Evolutionary conservation across 371 early-diverging fungal genomes (phyloP).

Genomic region (Lichtheimia ornata): DNA sequence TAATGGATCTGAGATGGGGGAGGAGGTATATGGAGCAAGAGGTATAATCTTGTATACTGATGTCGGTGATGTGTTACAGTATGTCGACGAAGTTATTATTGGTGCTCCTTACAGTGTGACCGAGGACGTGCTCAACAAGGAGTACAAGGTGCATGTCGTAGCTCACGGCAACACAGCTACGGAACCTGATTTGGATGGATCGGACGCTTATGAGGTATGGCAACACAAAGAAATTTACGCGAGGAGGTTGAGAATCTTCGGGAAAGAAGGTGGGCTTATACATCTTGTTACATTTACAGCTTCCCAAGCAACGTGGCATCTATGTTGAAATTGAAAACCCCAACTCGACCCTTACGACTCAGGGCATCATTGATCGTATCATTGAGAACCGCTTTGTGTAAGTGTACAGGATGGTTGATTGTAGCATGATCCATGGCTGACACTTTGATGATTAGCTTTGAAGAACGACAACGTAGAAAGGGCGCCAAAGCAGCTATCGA

Average conservation of each 20-base stretch:
- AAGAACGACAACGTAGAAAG: constrained; percentile 78
- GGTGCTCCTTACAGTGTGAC: constrained; percentile 89
- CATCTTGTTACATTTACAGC: constrained; percentile 23
- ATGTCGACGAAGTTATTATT: constrained; percentile 89
- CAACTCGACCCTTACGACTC: constrained; percentile 76
- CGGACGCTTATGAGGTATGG: constrained; percentile 79
- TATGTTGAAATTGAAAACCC: constrained; percentile 78
- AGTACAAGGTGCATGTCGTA: constrained; percentile 81
- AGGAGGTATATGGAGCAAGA: neutral
- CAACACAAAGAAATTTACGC: neutral
- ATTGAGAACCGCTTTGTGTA: constrained; percentile 82
- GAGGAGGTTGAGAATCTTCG: neutral
- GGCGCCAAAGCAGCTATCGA: constrained; percentile 68
- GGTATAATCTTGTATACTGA: neutral
- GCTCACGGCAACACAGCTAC: constrained; percentile 72
- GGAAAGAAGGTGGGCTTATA: neutral
- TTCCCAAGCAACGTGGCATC: constrained; percentile 75
- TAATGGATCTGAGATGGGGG: constrained; percentile 2
- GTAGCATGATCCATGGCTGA: neutral
- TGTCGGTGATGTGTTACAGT: constrained; percentile 37
- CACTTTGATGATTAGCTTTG: constrained; percentile 34
- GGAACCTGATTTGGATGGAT: constrained; percentile 68
- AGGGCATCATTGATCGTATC: constrained; percentile 85
- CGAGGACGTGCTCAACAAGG: constrained; percentile 80
- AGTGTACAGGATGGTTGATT: constrained; percentile 17